Evolutionary conservation across 164 flowering plant species (phyloP).

Genomic region (Magnolia officinalis): DNA sequence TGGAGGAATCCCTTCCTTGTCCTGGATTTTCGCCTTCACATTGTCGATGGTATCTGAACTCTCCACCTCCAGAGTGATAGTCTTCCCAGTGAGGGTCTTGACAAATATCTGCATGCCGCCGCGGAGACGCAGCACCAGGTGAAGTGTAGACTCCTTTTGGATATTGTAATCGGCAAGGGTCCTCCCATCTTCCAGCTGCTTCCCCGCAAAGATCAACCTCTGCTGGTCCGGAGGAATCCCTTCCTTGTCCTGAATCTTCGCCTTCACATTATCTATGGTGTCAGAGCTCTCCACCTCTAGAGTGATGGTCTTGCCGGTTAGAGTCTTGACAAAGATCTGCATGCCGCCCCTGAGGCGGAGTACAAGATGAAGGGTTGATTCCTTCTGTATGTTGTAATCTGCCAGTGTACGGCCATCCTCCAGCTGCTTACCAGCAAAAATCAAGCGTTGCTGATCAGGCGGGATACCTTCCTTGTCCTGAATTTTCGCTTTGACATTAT

Average conservation of each 20-base stretch:
- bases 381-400: constrained; percentile 1
- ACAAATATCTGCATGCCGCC: constrained; percentile 3
- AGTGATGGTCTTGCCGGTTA: not conserved
- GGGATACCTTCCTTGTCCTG: not conserved
- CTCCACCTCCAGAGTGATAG: constrained; percentile 4
- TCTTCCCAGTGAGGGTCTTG: constrained; percentile 1
- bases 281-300: constrained; percentile 4
- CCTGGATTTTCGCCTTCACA: not conserved
- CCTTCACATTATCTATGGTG: not conserved
- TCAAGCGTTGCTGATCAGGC: not conserved
- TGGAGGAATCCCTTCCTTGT: constrained; percentile 1
- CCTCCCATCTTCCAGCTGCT: not conserved
- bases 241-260: not conserved
- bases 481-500: too few species aligned
- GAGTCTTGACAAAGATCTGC: constrained; percentile 2
- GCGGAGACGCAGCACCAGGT: not conserved
- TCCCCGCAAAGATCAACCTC: not conserved
- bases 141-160: constrained; percentile 2
- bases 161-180: constrained; percentile 1
- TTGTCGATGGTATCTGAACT: not conserved
- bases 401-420: constrained; percentile 1
- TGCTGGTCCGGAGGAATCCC: constrained; percentile 3
- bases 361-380: not conserved
- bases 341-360: constrained; percentile 1
- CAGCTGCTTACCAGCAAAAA: not conserved